Percentiles rank a stretch among this genome's conserved stretches.
Evolutionary conservation across 2,329 filamentous ascomycete species (phyloP).

Genomic region (Diplocarpon rosae): DNA sequence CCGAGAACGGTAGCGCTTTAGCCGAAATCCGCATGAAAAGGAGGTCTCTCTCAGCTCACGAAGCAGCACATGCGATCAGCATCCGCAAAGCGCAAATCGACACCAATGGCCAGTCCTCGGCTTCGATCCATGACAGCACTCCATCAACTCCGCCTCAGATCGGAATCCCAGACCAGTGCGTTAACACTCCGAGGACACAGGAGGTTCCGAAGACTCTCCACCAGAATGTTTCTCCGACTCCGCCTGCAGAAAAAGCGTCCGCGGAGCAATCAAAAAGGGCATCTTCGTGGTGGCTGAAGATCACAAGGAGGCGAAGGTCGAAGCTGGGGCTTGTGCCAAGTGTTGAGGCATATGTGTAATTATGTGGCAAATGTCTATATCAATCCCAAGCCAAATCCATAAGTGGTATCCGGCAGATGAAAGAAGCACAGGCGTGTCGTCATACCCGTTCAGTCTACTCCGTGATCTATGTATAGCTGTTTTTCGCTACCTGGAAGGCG

Average conservation of each 20-base stretch:
- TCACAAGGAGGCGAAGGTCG: not conserved
- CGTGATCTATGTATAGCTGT: too few species aligned
- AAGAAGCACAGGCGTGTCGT: too few species aligned
- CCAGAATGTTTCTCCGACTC: not conserved
- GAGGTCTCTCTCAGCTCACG: slow-evolving; percentile 2
- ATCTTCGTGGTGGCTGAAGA: slow-evolving; percentile 1
- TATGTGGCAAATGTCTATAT: too few species aligned
- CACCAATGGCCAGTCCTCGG: not conserved
- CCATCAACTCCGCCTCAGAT: not conserved
- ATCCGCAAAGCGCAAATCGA: slow-evolving; percentile 4
- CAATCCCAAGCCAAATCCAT: too few species aligned
- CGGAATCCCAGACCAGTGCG: not conserved
- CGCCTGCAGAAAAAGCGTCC: not conserved
- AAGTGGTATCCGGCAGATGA: too few species aligned
- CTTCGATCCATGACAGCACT: not conserved
- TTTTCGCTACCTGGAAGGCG: too few species aligned
- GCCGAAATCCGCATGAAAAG: not conserved
- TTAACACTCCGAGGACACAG: not conserved
- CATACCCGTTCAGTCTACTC: too few species aligned
- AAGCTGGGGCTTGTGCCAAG: not conserved
- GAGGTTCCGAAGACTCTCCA: not conserved
- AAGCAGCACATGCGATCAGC: slow-evolving; percentile 5
- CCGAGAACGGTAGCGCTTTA: not conserved
- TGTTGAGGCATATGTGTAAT: not conserved
- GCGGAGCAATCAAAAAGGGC: not conserved